phyloP scores from a whole-genome alignment of 2,329 filamentous ascomycete species.

The Trichoderma atrobrunneum region DNA sequence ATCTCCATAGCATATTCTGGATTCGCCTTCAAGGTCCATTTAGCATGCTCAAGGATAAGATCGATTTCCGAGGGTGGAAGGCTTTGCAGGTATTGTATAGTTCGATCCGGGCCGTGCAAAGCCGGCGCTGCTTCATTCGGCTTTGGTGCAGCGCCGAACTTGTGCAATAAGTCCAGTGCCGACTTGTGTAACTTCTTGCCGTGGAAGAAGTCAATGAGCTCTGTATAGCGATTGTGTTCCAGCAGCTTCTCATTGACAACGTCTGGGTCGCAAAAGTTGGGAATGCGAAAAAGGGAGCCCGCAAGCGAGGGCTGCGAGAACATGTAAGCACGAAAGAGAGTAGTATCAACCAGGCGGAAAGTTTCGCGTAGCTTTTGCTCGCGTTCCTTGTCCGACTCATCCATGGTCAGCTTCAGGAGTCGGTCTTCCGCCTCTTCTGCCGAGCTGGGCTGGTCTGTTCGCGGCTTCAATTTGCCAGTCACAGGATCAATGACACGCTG shows the following conservation, averaged over 20 bases:
- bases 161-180: conserved; percentile 76
- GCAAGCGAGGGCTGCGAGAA: conserved; percentile 81
- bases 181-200: conserved; percentile 91
- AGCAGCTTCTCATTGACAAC: conserved; percentile 92
- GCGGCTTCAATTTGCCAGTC: conserved; percentile 59
- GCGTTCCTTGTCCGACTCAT: conserved; percentile 58
- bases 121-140: conserved; percentile 49
- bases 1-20: conserved; percentile 83
- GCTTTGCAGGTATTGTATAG: conserved; percentile 85
- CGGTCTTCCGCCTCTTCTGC: conserved; percentile 54
- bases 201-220: conserved; percentile 95
- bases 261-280: conserved; percentile 94
- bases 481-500: conserved; percentile 61
- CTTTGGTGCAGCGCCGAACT: conserved; percentile 66
- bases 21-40: conserved; percentile 76
- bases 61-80: conserved; percentile 85
- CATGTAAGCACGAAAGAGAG: conserved; percentile 93
- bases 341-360: conserved; percentile 86
- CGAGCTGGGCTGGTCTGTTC: conserved; percentile 42
- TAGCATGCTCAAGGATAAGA: conserved; percentile 84
- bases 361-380: conserved; percentile 70
- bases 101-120: conserved; percentile 78
- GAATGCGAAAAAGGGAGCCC: conserved; percentile 86
- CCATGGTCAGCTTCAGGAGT: conserved; percentile 47
- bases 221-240: conserved; percentile 83